Base-by-base conservation (phyloP, 1,284 basidiomycete genomes). In the Flammula alnicola region DNA sequence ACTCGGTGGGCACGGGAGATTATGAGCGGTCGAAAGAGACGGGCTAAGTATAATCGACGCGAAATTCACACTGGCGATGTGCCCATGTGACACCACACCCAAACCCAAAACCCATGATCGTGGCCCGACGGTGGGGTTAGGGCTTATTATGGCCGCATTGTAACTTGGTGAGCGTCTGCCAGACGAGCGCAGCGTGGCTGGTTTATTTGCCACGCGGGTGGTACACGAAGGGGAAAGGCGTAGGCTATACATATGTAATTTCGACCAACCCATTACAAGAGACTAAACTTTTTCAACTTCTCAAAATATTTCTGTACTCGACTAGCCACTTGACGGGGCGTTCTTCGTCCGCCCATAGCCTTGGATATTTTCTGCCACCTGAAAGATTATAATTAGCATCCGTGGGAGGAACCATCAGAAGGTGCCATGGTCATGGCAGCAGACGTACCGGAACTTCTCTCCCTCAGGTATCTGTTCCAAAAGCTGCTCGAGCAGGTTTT, bases 271-370 rank as follows among this genome's bases (percentile, higher is more conserved):
- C 7, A 44, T 29, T 32, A 49, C 38, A 49, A 46, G 19, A 58
- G 39, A 19, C 88, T 88, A 64, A 83, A 89, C 57, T 79, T 77
- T 67, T 85, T 89, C 65, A 91, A 65, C 71, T 91, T 91, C 63
- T 88, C 86, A 63, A 88, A 86, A 67, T 90, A 91, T 67, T 91
- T 91, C 61, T 91, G 89, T 43, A 91, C 89, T 16, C 89, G 79
- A 69, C 86, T 90, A 20, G 88, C 87, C n/a, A 91, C 89, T 68
- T 91, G 89, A 51, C 88, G 72, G 6, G 89, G 81, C 3, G 88
- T 91, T 45, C 88, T 72, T 40, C 73, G 72, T 1, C 88, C 88
- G 48, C 81, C 74, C 89, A 91, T 91, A 16, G 86, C 88, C 42
- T 77, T 72, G 10, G 88, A 91, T 42, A 91, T 91, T 65, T 88